Base-by-base conservation (phyloP, 371 early-diverging fungal genomes). In the Pancytospora philotis region DNA sequence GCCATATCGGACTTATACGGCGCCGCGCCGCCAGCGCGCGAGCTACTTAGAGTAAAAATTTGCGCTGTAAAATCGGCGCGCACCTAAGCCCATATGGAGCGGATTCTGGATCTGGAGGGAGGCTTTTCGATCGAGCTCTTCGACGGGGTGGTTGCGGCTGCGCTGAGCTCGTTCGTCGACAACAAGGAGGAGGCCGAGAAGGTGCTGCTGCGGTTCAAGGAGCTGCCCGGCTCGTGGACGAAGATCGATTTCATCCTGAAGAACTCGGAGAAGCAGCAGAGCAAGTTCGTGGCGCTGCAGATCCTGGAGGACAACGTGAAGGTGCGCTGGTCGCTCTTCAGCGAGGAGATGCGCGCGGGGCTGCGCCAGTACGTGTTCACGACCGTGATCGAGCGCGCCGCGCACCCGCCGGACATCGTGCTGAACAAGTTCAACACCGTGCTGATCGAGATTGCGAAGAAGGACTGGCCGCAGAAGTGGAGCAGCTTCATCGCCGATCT, bases 401-500 rank as follows among this genome's bases (percentile, higher is more conserved):
- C 48, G 28, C 75, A 38, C 27, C 72, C 73, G 16, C 3, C 66
- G 3, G 19, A 53, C 25, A 58, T 62, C 19, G 53, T 71, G 3
- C 68, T 79, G 22, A 69, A 73, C n/a, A 79, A 80, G 38, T 66
- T 79, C 31, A 79, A 78, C 62, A 48, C 53, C 32, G 66, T 77
- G 48, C 71, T 76, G 49, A 67, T 71, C 31, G 81, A 92, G 88
- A 91, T 99, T 51, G 82, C 96, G 66, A 99, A 99, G 81, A 93
- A 95, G 80, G 99, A 99, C 77, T 99, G 98, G 98, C 98, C 98
- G 16, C 87, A 89, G 66, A 89, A 92, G 74, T 98, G 97, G 96
- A 97, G 98, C 1, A 85, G 85, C 19, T 96, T 99, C 78, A 94
- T 99, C 69, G 87, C 91, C 27, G 98, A 98, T 78, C 88, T 99